phyloP scores from a whole-genome alignment of 208 protist species.

The Crithidia thermophila region DNA sequence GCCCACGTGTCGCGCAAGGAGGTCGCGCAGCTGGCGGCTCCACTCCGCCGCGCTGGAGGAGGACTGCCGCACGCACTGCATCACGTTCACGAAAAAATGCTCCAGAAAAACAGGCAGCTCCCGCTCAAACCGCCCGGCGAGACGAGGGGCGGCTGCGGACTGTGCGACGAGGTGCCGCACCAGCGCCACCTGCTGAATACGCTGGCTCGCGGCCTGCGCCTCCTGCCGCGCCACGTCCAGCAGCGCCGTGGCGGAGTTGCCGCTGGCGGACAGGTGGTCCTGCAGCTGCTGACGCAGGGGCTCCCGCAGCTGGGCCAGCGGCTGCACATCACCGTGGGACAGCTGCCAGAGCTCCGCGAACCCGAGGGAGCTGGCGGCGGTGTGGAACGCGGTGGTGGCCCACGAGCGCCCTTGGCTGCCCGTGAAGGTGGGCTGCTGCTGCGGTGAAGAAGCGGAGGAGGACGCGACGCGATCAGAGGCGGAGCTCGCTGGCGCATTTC shows the following conservation, averaged over 20 bases:
- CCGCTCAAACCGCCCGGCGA: slow-evolving; percentile 7
- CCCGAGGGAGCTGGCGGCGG: slow-evolving; percentile 2
- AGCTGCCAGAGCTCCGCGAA: slow-evolving; percentile 19
- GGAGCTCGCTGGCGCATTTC: no score
- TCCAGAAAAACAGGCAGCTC: slow-evolving; percentile 25
- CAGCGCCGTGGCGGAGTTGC: neutral
- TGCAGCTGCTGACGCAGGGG: slow-evolving; percentile 21
- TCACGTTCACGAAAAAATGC: slow-evolving; percentile 17
- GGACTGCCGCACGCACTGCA: slow-evolving; percentile 17
- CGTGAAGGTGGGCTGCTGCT: neutral
- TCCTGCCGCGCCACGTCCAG: slow-evolving; percentile 13
- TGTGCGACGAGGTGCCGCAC: slow-evolving; percentile 1
- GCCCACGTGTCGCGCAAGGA: slow-evolving; percentile 32
- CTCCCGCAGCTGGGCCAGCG: slow-evolving; percentile 13
- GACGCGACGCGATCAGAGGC: neutral
- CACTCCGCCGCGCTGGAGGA: slow-evolving; percentile 26
- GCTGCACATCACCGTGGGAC: slow-evolving; percentile 1
- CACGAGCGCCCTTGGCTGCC: slow-evolving; percentile 7
- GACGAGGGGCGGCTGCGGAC: neutral
- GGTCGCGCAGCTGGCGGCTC: slow-evolving; percentile 26
- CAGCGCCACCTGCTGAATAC: neutral
- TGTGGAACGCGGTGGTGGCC: slow-evolving; percentile 8
- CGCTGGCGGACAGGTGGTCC: neutral
- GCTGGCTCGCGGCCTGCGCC: slow-evolving; percentile 7
- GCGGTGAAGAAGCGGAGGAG: neutral